Percentiles rank a stretch among this genome's conserved stretches.
phyloP scores from a whole-genome alignment of 2,329 filamentous ascomycete species.

The Pseudocercospora vitis region DNA sequence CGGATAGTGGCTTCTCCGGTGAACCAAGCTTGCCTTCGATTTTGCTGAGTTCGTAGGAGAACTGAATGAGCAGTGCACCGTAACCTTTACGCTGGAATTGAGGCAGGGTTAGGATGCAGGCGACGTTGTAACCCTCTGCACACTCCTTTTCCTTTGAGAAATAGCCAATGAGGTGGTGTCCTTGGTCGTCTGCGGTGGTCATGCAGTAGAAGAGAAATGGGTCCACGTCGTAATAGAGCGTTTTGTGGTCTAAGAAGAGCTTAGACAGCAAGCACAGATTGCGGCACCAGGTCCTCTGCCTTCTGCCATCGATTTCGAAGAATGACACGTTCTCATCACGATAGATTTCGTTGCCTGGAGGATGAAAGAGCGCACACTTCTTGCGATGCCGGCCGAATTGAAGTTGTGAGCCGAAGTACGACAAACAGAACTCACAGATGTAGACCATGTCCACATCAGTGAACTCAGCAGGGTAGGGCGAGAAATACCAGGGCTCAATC shows the following conservation, averaged over 20 bases:
- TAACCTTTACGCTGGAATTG: conserved; percentile 96
- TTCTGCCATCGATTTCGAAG: conserved; percentile 92
- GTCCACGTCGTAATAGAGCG: conserved; percentile 98
- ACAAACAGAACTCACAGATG: conserved; percentile 96
- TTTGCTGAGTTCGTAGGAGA: conserved; percentile 94
- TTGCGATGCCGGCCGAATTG: conserved; percentile 81
- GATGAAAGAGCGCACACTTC: conserved; percentile 89
- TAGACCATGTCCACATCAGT: conserved; percentile 86
- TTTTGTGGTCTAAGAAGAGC: conserved; percentile 97
- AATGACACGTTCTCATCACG: conserved; percentile 91
- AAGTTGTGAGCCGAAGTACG: conserved; percentile 80
- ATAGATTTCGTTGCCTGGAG: conserved; percentile 97
- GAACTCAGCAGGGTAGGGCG: conserved; percentile 88
- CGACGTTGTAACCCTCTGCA: conserved; percentile 94
- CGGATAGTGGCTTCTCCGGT: conserved; percentile 92
- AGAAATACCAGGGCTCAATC: conserved; percentile 98
- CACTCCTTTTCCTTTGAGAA: conserved; percentile 99
- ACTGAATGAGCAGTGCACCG: conserved; percentile 89
- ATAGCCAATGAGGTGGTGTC: conserved; percentile 96
- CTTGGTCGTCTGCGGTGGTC: conserved; percentile 83
- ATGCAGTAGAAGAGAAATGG: conserved; percentile 99
- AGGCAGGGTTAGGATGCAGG: conserved; percentile 93
- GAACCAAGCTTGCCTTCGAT: conserved; percentile 94
- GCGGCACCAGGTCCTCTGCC: conserved; percentile 93
- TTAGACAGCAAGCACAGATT: conserved; percentile 94